A percentile compares a stretch with the other conserved stretches of the same genome.
These are phyloP conservation scores for Syncephalis plumigaleata DNA, from an alignment of 371 early-diverging fungal species.

Conservation along the genomic window DNA sequence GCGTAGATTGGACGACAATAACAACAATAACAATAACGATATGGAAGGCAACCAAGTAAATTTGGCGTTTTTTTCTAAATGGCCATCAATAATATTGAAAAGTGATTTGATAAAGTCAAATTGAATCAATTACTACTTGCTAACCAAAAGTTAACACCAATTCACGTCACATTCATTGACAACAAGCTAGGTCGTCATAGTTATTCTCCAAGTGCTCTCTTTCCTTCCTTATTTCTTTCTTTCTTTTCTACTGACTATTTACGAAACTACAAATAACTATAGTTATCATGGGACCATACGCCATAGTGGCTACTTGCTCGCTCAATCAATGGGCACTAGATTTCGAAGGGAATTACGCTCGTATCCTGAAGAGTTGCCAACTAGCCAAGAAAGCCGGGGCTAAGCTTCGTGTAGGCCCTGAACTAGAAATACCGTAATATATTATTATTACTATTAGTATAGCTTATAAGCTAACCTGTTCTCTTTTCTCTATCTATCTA, in stretches of 20 bases:
- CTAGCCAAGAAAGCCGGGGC: conserved; percentile 73
- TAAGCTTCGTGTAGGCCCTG: conserved; percentile 80
- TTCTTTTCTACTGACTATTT: conserved; percentile 1
- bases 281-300: conserved; percentile 20
- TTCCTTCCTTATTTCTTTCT: not conserved
- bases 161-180: too few species aligned
- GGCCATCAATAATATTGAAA: too few species aligned
- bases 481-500: not conserved
- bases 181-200: too few species aligned
- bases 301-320: conserved; percentile 68
- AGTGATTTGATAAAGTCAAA: too few species aligned
- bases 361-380: conserved; percentile 71
- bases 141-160: too few species aligned
- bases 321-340: conserved; percentile 96
- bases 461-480: not conserved
- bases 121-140: too few species aligned
- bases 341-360: conserved; percentile 77
- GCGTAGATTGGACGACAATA: too few species aligned
- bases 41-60: too few species aligned
- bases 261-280: conserved; percentile 4
- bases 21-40: too few species aligned
- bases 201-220: too few species aligned
- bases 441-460: not conserved
- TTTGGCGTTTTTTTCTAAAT: too few species aligned
- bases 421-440: conserved; percentile 81